Evolutionary conservation across 805 yeast genomes (phyloP).

Genomic region (Ogataea populi-albae): DNA sequence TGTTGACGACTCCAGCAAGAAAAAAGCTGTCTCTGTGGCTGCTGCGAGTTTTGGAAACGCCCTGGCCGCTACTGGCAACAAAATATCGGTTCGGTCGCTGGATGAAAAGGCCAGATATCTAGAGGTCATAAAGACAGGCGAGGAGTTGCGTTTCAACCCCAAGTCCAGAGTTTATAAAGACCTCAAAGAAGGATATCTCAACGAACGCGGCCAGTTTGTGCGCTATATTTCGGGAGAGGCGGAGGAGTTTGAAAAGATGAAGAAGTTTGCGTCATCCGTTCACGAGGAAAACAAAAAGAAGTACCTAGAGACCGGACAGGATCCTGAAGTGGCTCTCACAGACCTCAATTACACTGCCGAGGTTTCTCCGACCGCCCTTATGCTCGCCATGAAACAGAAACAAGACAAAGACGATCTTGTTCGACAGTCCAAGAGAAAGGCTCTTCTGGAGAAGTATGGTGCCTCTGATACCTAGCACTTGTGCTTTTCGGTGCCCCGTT

Average conservation of each 20-base stretch:
- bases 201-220: constrained; percentile 47
- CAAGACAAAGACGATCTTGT: constrained; percentile 29
- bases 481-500: too few species aligned
- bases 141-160: constrained; percentile 51
- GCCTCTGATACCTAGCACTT: too few species aligned
- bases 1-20: constrained; percentile 22
- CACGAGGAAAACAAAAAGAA: constrained; percentile 20
- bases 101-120: constrained; percentile 76
- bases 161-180: constrained; percentile 43
- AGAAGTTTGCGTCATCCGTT: constrained; percentile 39
- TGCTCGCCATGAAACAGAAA: constrained; percentile 34
- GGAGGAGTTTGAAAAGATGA: constrained; percentile 45
- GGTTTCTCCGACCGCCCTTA: constrained; percentile 47
- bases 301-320: constrained; percentile 14
- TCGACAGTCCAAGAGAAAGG: constrained; percentile 30
- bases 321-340: constrained; percentile 16
- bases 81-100: constrained; percentile 55
- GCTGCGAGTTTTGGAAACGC: constrained; percentile 6
- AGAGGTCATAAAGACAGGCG: constrained; percentile 44
- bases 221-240: constrained; percentile 58
- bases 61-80: constrained; percentile 20
- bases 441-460: constrained; percentile 40
- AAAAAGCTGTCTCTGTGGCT: constrained; percentile 8
- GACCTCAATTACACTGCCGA: constrained; percentile 31
- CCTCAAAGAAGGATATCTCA: constrained; percentile 31